Percentiles rank a stretch among this genome's conserved stretches.
phyloP scores from a whole-genome alignment of 2,329 filamentous ascomycete species.

The Rosellinia necatrix region DNA sequence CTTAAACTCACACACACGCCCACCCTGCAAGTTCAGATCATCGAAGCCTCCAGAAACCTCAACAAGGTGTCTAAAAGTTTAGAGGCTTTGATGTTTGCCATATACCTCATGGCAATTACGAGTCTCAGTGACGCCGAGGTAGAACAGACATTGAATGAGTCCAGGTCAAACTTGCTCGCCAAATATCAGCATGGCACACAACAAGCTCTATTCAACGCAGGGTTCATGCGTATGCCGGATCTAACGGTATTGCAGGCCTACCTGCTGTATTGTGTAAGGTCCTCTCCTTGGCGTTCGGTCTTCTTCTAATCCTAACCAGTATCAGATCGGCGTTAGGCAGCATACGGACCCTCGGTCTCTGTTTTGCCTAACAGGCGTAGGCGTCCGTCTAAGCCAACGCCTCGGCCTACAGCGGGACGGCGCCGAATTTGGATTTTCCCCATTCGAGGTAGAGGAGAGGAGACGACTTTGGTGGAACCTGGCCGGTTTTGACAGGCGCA shows the following conservation, averaged over 20 bases:
- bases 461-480: conserved; percentile 76
- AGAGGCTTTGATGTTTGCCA: conserved; percentile 70
- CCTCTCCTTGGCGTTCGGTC: not conserved
- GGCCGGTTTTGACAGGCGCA: conserved; percentile 68
- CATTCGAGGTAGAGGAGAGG: conserved; percentile 71
- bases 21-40: conserved; percentile 66
- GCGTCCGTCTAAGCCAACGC: conserved; percentile 68
- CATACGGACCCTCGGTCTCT: conserved; percentile 64
- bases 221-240: conserved; percentile 69
- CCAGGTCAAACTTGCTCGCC: conserved; percentile 54
- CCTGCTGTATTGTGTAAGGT: conserved; percentile 65
- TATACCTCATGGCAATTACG: conserved; percentile 63
- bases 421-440: conserved; percentile 52
- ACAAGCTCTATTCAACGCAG: conserved; percentile 68
- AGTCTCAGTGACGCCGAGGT: conserved; percentile 62
- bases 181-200: conserved; percentile 64
- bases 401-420: conserved; percentile 72
- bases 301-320: conserved; percentile 36
- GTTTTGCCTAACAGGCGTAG: conserved; percentile 66
- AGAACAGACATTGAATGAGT: conserved; percentile 55
- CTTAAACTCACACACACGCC: conserved; percentile 71
- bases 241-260: conserved; percentile 70
- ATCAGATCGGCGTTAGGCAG: conserved; percentile 59
- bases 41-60: conserved; percentile 63
- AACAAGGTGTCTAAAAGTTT: conserved; percentile 59